Conservation (phyloP, 2,329 filamentous ascomycete species). For the Cercospora brassicicola region DNA sequence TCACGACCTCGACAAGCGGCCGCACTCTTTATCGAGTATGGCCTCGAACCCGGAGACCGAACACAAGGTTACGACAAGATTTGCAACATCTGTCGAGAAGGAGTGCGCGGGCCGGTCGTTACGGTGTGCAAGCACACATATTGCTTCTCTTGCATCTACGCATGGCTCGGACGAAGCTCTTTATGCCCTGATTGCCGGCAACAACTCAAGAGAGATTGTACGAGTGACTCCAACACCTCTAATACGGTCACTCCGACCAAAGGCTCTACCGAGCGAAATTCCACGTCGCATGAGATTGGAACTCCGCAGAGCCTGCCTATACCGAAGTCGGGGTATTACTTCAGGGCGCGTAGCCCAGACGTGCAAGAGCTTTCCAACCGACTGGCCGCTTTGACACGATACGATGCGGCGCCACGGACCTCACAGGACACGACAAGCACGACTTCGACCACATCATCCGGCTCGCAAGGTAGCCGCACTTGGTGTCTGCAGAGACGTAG, state of each 20-base stretch:
- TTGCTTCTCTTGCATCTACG: conserved; percentile 21
- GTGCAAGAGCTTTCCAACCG: neutral
- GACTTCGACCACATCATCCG: neutral
- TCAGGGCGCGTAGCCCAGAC: neutral
- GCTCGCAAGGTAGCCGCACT: neutral
- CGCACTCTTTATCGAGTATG: conserved; percentile 17
- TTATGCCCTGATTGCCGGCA: conserved; percentile 15
- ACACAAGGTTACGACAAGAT: conserved; percentile 12
- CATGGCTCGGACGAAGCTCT: conserved; percentile 16
- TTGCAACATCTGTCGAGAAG: conserved; percentile 22
- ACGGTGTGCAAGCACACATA: conserved; percentile 22
- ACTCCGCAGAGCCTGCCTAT: neutral
- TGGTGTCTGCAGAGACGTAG: conserved; percentile 16
- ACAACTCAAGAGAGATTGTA: neutral
- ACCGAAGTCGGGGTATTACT: neutral
- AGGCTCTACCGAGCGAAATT: neutral
- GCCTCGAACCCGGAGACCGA: conserved; percentile 12
- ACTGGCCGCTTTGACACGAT: neutral
- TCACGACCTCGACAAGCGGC: conserved; percentile 11
- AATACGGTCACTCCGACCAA: neutral
- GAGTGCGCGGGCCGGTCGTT: conserved; percentile 13
- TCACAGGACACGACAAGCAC: conserved; percentile 1
- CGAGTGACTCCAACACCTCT: neutral
- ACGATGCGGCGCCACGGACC: neutral
- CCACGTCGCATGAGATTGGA: neutral